Evolutionary conservation across 148 eudicot species (phyloP), one percentile per base, ranked within the genome.

Genomic region (Talinum fruticosum): DNA sequence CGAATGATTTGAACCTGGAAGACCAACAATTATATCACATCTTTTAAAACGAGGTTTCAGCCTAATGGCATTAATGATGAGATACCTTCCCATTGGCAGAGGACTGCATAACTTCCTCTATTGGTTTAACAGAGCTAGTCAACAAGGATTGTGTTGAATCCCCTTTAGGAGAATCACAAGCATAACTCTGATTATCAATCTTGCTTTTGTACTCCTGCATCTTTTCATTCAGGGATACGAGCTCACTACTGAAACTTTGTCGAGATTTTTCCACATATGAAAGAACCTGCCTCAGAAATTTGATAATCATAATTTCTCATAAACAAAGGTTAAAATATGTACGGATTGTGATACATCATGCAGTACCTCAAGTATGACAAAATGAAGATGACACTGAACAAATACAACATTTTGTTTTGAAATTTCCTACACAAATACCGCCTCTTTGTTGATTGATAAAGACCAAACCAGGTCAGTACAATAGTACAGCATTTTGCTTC

Each of bases 1-100:
- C 87, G 91, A 73, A 96, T 93, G 82, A 90, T 93, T 85, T 93
- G 97, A 79, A 96, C 92, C 99, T 95, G 85, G 75, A 90, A 85
- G 83, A 88, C 71, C 37, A 85, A 59, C 28, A 38, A 66, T 71
- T 62, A 76, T 8, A n/a, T 59, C n/a, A 18, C 18, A n/a, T 10
- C 32, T 26, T 10, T 28, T 62, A 3, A 62, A 62, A 62, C 32
- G 3, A 62, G 66, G 33, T 26, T 62, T 62, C 33, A 62, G 32
- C 23, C 26, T 26, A 62, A 62, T 14, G 57, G 68, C 16, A 41
- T 68, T 28, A 72, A 71, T 41, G 57, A 73, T 29, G 8, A 69
- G 70, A 68, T 83, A 95, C 99, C 97, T 93, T 89, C 79, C 97
- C 99, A 73, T 93, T 88, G 75, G 85, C 84, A 86, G 97, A 84